Evolutionary conservation across 2,329 filamentous ascomycete species (phyloP), one percentile per base, ranked within the genome.

Genomic region (Sporothrix brunneoviolacea): DNA sequence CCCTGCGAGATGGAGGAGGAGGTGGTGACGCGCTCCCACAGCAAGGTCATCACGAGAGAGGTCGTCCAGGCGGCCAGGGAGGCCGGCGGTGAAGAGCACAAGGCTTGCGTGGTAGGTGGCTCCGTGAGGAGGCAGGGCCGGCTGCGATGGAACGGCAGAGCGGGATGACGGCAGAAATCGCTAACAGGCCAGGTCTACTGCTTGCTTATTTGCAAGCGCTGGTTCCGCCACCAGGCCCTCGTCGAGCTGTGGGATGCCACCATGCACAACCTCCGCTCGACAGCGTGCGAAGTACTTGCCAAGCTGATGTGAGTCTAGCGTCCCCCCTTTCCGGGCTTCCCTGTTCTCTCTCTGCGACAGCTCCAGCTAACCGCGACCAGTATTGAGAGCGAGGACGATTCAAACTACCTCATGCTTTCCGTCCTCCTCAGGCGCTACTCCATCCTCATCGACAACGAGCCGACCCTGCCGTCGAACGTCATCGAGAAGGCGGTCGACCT

Each of bases 401-500:
- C 81, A 53, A 70, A 80, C 30, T 94, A 89, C 62, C 76, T 98
- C 3, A 73, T 96, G 59, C 85, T 91, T 58, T 77, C 86, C 13
- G 73, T 95, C 3, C 75, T 98, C 15, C 81, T 98, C 32, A 91
- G 90, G 65, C 83, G 91, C 24, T 98, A 95, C 69, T 89, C 89
- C 3, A 84, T 91, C 59, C 65, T 95, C 8, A 67, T 86, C 36
- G 78, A 91, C 56, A 83, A 81, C 37, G 74, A 85, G 56, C 74
- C 85, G 37, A 90, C 88, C 0, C 70, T 76, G 1, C 87, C 91
- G 0, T 77, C 85, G 55, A 98, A 97, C 62, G 93, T 88, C 19
- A 83, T 98, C 53, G 93, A 98, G 67, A 88, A 89, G 61, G 88
- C 93, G 0, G 90, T 97, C 32, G 93, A 98, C 61, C 70, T 97